Percentiles rank a stretch among this genome's conserved stretches.
These are phyloP conservation scores for Coemansia sp. DNA, from an alignment of 192 early-diverging fungal genomes.

Conservation along the genomic window DNA sequence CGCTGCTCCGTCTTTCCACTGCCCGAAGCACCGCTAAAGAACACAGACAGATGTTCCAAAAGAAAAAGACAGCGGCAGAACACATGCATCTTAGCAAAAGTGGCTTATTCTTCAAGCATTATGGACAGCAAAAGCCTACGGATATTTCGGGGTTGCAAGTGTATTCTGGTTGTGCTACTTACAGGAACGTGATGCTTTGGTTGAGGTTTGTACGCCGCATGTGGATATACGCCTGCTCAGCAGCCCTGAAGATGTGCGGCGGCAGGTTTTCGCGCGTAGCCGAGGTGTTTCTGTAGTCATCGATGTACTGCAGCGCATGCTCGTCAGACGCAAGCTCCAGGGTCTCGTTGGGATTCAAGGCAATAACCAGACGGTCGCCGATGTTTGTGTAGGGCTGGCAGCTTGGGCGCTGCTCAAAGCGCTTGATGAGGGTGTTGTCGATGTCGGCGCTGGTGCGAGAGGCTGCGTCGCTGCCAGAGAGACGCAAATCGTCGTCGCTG, in stretches of 20 bases:
- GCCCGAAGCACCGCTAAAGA: constrained; percentile 77
- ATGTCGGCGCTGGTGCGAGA: constrained; percentile 28
- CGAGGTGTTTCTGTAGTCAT: constrained; percentile 67
- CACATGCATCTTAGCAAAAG: background rate
- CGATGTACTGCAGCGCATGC: constrained; percentile 70
- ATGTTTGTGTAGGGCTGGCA: constrained; percentile 66
- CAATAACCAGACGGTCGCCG: constrained; percentile 67
- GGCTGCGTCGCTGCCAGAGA: constrained; percentile 19
- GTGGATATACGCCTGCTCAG: constrained; percentile 83
- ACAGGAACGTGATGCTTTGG: constrained; percentile 88
- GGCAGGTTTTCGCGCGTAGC: constrained; percentile 44
- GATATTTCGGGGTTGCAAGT: background rate
- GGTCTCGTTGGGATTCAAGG: constrained; percentile 65
- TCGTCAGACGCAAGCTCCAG: constrained; percentile 58
- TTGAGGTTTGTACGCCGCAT: constrained; percentile 82
- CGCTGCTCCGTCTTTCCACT: constrained; percentile 85
- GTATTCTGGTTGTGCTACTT: constrained; percentile 22
- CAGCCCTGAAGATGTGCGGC: constrained; percentile 84
- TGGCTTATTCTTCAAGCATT: too few species aligned
- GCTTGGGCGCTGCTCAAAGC: constrained; percentile 48
- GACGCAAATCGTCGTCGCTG: constrained; percentile 55
- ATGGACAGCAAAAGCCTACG: background rate
- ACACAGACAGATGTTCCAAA: background rate
- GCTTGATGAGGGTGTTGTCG: constrained; percentile 28
- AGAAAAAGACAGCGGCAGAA: background rate